Base-by-base conservation (phyloP, 108 stramenopile species). In the Nitzschia sp. region DNA sequence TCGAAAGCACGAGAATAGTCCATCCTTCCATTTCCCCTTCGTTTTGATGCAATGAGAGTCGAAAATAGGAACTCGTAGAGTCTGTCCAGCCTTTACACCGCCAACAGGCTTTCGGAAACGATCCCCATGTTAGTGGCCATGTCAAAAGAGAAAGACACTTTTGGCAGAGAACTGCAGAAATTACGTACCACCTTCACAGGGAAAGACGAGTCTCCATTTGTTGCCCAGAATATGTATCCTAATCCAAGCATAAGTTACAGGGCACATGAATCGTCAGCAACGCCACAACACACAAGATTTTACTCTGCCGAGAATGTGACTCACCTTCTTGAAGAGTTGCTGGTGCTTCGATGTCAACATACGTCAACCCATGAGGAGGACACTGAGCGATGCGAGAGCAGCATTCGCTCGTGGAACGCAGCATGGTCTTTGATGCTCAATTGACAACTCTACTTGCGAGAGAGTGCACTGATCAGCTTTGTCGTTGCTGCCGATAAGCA, bases 1-100 rank as follows among this genome's bases (percentile, higher is more conserved):
- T 5, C 45, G 54, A 57, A 65, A 65, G 51, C 64, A 65, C 1
- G 64, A 65, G 51, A 64, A 85, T 4, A 85, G 71, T 17, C 34
- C 61, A 51, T 82, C 78, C 1, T 75, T 71, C 84, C 84, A 85
- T 45, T 62, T 56, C 19, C 83, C 83, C 63, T 55, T 25, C 27
- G 17, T 42, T 46, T 45, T 42, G 31, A 23, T 51, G 48, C 1
- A 23, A 32, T 65, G 47, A 18, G 42, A 27, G 1, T 28, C 31
- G 21, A 65, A 23, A 35, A 76, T 64, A 0, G 84, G 75, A 0
- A 77, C 71, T 28, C 70, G 71, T 54, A 79, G 74, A 30, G 78
- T 62, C 55, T 85, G 81, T 1, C 81, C 84, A 21, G 56, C 53
- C 11, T 30, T 46, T 9, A 85, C 78, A 24, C 84, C 84, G 25